Conservation (phyloP, 441 rosid genomes). For the Cnidoscolus chayamansa region DNA sequence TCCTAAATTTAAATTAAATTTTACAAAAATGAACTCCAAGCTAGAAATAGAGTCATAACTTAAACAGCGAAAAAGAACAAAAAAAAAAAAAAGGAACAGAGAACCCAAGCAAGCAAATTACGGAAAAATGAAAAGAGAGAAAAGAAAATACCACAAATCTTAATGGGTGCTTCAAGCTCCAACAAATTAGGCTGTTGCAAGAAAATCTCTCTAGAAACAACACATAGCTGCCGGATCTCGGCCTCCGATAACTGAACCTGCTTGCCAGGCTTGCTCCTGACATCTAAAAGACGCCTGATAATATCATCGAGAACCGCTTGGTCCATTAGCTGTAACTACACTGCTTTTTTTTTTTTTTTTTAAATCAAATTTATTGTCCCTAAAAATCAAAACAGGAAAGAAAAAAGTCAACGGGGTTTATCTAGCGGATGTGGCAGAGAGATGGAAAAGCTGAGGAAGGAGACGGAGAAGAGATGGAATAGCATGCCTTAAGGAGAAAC, state of each 20-base stretch:
- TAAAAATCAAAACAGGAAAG: background rate
- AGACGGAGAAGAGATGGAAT: background rate
- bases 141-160: conserved; percentile 54
- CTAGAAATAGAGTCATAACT: background rate
- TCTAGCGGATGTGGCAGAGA: background rate
- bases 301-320: conserved; percentile 54
- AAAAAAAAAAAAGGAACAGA: background rate
- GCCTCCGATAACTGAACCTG: conserved; percentile 67
- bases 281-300: conserved; percentile 56
- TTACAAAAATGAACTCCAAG: background rate
- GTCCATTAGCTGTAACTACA: conserved; percentile 33
- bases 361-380: background rate
- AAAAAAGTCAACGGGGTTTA: conserved; percentile 32
- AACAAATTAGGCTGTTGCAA: conserved; percentile 60
- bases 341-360: too few species aligned
- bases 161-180: conserved; percentile 76
- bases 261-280: conserved; percentile 56
- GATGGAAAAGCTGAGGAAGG: conserved; percentile 8
- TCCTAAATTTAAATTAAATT: background rate
- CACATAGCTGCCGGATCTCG: conserved; percentile 68
- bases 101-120: background rate
- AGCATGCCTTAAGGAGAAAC: conserved; percentile 9
- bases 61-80: background rate
- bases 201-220: conserved; percentile 50
- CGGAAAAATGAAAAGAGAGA: background rate